phyloP scores from a whole-genome alignment of 1,139 yeast species.

The Blastobotrys illinoisensis region DNA sequence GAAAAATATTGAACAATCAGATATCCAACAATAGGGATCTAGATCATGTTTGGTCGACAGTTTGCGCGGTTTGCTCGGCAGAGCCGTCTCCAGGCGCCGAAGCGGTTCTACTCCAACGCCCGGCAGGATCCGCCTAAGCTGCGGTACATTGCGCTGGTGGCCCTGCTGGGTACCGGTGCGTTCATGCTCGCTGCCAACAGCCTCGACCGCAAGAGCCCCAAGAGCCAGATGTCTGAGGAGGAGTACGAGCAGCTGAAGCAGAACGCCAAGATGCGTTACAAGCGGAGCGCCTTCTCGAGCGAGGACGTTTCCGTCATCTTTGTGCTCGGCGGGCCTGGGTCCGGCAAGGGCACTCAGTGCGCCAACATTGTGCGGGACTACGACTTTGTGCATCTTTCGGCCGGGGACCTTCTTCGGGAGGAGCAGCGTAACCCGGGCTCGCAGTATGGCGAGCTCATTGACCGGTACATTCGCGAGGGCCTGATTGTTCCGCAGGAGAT shows the following conservation, averaged over 20 bases:
- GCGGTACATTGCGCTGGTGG: conserved; percentile 30
- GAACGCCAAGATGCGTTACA: conserved; percentile 19
- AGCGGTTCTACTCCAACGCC: conserved; percentile 12
- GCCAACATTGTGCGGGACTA: conserved; percentile 69
- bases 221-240: conserved; percentile 49
- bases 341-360: conserved; percentile 96
- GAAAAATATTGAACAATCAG: neutral
- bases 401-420: conserved; percentile 88
- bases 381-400: conserved; percentile 79
- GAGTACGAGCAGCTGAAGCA: conserved; percentile 49
- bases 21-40: too few relatives aligned
- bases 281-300: conserved; percentile 45
- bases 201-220: conserved; percentile 48
- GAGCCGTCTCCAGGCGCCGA: neutral
- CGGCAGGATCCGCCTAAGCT: conserved; percentile 29
- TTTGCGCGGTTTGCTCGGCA: neutral
- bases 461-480: conserved; percentile 76
- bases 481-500: conserved; percentile 91
- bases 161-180: conserved; percentile 38
- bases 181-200: conserved; percentile 48
- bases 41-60: neutral
- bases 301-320: conserved; percentile 72
- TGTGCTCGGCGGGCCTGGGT: conserved; percentile 77
- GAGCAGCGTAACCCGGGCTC: conserved; percentile 81
- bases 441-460: conserved; percentile 76